These are phyloP conservation scores for Pseudogymnoascus verrucosus DNA, from an alignment of 2,329 filamentous ascomycete genomes.

Conservation along the genomic window DNA sequence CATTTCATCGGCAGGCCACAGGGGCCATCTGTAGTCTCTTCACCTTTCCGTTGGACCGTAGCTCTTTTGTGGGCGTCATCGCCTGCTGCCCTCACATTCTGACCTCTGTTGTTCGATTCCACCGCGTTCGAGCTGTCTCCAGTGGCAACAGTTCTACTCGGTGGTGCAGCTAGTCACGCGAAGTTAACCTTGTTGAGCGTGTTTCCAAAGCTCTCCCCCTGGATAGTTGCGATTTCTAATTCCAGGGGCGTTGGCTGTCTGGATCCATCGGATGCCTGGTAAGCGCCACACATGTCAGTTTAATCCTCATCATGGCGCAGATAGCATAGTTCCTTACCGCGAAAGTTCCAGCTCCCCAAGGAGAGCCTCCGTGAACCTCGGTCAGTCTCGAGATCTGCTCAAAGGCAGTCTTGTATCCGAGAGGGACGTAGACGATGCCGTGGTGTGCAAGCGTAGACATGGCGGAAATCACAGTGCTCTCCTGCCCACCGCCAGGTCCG, in stretches of 20 bases:
- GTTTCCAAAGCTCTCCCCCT: constrained; percentile 81
- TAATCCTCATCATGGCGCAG: neutral
- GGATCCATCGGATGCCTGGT: constrained; percentile 56
- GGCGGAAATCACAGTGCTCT: constrained; percentile 71
- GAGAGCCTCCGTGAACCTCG: constrained; percentile 77
- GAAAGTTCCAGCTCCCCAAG: constrained; percentile 95
- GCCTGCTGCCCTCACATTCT: neutral
- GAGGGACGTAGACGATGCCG: constrained; percentile 91
- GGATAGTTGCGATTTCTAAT: constrained; percentile 68
- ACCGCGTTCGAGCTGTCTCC: neutral
- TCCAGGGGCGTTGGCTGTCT: constrained; percentile 71
- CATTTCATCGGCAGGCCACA: neutral
- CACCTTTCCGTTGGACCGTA: neutral
- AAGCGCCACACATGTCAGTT: neutral
- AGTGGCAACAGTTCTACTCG: neutral
- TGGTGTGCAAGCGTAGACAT: constrained; percentile 88
- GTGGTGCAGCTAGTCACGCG: neutral
- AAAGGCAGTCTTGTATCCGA: constrained; percentile 83
- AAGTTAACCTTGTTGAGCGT: constrained; percentile 55
- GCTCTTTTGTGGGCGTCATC: neutral
- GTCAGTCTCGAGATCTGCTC: constrained; percentile 57
- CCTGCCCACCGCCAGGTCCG: constrained; percentile 81
- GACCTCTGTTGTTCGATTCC: neutral
- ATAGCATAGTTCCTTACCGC: constrained; percentile 38
- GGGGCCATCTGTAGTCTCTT: neutral